Percentiles rank a stretch among this genome's conserved stretches.
These are phyloP conservation scores for Suillus luteus DNA, from an alignment of 768 basidiomycete species.

Conservation along the genomic window DNA sequence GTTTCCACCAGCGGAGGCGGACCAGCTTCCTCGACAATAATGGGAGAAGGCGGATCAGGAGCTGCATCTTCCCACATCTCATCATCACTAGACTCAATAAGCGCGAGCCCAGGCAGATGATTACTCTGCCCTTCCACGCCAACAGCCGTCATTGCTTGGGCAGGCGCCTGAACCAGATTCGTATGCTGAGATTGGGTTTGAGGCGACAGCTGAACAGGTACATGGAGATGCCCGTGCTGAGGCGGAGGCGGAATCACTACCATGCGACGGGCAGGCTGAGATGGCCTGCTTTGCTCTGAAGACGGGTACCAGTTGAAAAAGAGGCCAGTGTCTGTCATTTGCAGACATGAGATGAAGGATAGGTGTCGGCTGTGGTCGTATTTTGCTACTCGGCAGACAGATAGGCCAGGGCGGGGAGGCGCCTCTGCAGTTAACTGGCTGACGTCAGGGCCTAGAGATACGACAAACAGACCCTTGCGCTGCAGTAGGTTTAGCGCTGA, in stretches of 20 bases:
- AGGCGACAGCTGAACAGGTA: background rate
- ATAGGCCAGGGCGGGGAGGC: constrained; percentile 35
- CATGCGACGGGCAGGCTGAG: background rate
- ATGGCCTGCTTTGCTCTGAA: background rate
- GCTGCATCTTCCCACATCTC: background rate
- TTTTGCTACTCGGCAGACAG: constrained; percentile 22
- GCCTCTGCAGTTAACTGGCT: constrained; percentile 28
- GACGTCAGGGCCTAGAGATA: constrained; percentile 28
- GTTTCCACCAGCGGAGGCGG: background rate
- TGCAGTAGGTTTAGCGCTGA: background rate
- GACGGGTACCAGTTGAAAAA: constrained; percentile 50
- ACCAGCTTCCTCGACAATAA: background rate
- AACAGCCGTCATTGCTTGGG: background rate
- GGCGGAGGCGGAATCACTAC: background rate
- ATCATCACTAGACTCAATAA: constrained; percentile 7
- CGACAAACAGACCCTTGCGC: constrained; percentile 28
- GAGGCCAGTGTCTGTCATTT: constrained; percentile 54
- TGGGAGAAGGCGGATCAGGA: background rate
- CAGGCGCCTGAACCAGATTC: background rate
- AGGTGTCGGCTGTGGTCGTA: constrained; percentile 21
- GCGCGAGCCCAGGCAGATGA: constrained; percentile 6
- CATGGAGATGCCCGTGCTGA: background rate
- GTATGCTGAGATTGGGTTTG: background rate
- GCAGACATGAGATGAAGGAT: constrained; percentile 49
- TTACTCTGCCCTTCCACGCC: background rate